phyloP scores from a whole-genome alignment of 2,329 filamentous ascomycete genomes.

The Trichoderma sp. region DNA sequence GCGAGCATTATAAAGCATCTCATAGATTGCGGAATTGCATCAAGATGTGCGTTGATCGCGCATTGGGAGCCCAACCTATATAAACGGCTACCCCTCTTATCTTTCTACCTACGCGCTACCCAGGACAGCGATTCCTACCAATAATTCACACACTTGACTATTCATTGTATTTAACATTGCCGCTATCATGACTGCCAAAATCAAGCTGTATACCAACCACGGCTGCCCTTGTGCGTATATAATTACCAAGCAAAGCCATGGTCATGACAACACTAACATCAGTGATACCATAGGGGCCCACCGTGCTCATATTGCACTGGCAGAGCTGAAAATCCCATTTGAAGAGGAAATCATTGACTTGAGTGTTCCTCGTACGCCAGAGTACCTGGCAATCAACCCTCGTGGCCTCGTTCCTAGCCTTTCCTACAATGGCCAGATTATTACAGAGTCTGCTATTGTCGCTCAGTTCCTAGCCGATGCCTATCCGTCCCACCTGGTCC shows the following conservation, averaged over 20 bases:
- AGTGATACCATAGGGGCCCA: constrained; percentile 55
- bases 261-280: not conserved
- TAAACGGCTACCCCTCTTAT: not conserved
- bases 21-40: not conserved
- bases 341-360: constrained; percentile 74
- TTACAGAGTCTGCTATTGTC: constrained; percentile 74
- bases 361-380: constrained; percentile 61
- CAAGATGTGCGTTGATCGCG: not conserved
- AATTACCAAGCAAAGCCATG: not conserved
- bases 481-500: constrained; percentile 65
- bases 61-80: not conserved
- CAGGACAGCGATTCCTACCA: not conserved
- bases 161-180: not conserved
- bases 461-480: constrained; percentile 67
- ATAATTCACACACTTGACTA: not conserved
- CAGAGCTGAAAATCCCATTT: constrained; percentile 62
- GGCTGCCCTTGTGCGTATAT: constrained; percentile 56
- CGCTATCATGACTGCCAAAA: constrained; percentile 29
- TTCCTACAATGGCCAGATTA: constrained; percentile 62
- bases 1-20: constrained; percentile 5
- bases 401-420: constrained; percentile 73
- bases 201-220: constrained; percentile 70
- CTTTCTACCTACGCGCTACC: not conserved
- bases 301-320: constrained; percentile 68
- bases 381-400: constrained; percentile 76